These are phyloP conservation scores for Flagelloscypha sp. DNA, from an alignment of 768 basidiomycete genomes.

Conservation along the genomic window DNA sequence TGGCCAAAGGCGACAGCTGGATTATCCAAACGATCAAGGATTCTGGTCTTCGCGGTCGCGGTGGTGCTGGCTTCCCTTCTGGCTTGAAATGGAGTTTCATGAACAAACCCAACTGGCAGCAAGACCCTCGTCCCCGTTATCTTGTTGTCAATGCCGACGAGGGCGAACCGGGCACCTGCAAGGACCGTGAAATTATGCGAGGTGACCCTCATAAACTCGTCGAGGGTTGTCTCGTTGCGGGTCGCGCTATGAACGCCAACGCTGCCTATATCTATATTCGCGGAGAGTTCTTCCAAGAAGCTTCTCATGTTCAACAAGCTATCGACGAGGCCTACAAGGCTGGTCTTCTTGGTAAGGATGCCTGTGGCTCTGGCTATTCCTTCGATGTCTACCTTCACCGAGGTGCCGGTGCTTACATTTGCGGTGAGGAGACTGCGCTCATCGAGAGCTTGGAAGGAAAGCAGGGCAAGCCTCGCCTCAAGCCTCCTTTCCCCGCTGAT, in stretches of 20 bases:
- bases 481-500: conserved; percentile 98
- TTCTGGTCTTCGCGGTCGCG: conserved; percentile 90
- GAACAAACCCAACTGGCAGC: conserved; percentile 99
- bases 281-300: conserved; percentile 96
- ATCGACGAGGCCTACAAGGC: conserved; percentile 91
- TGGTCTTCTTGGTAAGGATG: conserved; percentile 82
- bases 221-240: conserved; percentile 95
- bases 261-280: conserved; percentile 99
- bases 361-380: conserved; percentile 86
- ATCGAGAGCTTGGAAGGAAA: conserved; percentile 98
- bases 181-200: conserved; percentile 95
- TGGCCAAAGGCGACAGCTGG: conserved; percentile 93
- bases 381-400: conserved; percentile 99
- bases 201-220: conserved; percentile 98
- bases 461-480: conserved; percentile 94
- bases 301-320: conserved; percentile 87
- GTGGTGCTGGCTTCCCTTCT: conserved; percentile 94
- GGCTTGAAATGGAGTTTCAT: conserved; percentile 98
- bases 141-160: conserved; percentile 98
- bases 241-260: conserved; percentile 93
- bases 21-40: conserved; percentile 96
- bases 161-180: conserved; percentile 98
- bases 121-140: conserved; percentile 90
- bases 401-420: conserved; percentile 97
- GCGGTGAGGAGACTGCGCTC: conserved; percentile 95